Evolutionary conservation across 192 early-diverging fungal species (phyloP).

Genomic region (Coemansia sp.): DNA sequence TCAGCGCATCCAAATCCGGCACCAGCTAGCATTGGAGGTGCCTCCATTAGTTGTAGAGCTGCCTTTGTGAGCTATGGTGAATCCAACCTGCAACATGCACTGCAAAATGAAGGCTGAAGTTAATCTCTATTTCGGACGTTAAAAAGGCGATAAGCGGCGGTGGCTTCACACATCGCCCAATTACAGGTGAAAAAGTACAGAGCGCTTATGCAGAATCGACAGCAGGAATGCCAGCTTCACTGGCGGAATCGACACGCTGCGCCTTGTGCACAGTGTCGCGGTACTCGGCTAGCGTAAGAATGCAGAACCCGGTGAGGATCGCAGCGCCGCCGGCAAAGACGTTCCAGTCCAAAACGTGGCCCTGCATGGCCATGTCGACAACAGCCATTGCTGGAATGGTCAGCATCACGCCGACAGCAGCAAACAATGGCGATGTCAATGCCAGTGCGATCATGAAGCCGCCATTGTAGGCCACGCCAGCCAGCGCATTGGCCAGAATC

Average conservation of each 20-base stretch:
- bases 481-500: conserved; percentile 63
- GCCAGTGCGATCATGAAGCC: conserved; percentile 76
- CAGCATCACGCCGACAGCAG: conserved; percentile 76
- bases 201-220: not conserved
- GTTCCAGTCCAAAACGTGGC: conserved; percentile 53
- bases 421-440: conserved; percentile 68
- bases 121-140: not conserved
- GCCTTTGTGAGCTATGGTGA: not conserved
- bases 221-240: not conserved
- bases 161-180: not conserved
- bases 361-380: conserved; percentile 55
- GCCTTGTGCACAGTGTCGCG: conserved; percentile 35
- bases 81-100: not conserved
- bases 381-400: conserved; percentile 72
- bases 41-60: not conserved
- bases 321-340: conserved; percentile 55
- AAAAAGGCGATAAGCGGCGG: not conserved
- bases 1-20: not conserved
- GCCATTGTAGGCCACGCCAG: conserved; percentile 74
- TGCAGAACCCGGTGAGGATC: conserved; percentile 57
- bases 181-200: conserved; percentile 1
- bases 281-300: conserved; percentile 51
- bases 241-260: not conserved
- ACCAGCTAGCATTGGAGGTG: not conserved
- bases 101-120: not conserved